These are phyloP conservation scores for Komagataella mondaviorum DNA, from an alignment of 805 yeast genomes.

Conservation along the genomic window DNA sequence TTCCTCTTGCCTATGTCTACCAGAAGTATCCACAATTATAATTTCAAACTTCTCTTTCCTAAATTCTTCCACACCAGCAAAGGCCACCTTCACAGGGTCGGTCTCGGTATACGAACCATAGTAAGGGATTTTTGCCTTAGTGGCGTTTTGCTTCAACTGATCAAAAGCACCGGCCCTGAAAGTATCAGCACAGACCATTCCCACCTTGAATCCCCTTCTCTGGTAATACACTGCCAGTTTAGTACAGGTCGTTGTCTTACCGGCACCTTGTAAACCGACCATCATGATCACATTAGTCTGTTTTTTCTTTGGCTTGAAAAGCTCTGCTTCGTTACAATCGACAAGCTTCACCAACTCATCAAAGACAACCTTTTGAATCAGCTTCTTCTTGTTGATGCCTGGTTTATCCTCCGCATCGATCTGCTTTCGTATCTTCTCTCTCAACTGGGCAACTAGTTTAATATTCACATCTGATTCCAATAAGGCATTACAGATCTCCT, in stretches of 20 bases:
- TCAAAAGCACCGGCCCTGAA: slow-evolving; percentile 99
- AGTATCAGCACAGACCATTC: slow-evolving; percentile 97
- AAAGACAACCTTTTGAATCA: slow-evolving; percentile 83
- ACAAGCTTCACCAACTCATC: slow-evolving; percentile 85
- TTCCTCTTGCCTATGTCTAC: slow-evolving; percentile 92
- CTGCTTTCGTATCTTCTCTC: slow-evolving; percentile 54
- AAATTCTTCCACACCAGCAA: slow-evolving; percentile 85
- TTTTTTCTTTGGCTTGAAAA: slow-evolving; percentile 78
- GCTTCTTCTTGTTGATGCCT: slow-evolving; percentile 56
- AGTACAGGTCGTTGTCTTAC: slow-evolving; percentile 96
- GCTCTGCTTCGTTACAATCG: slow-evolving; percentile 37
- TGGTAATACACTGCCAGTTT: slow-evolving; percentile 91
- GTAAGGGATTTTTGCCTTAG: slow-evolving; percentile 86
- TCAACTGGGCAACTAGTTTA: slow-evolving; percentile 60
- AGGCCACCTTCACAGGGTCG: slow-evolving; percentile 86
- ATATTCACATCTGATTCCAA: slow-evolving; percentile 92
- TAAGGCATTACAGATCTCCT: slow-evolving; percentile 81
- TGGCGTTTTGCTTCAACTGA: slow-evolving; percentile 94
- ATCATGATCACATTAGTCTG: slow-evolving; percentile 79
- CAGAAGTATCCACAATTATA: slow-evolving; percentile 94
- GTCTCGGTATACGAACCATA: slow-evolving; percentile 93
- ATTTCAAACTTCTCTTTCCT: slow-evolving; percentile 84
- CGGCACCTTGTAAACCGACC: slow-evolving; percentile 98
- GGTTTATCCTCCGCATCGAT: slow-evolving; percentile 42
- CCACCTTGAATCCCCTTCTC: slow-evolving; percentile 86